Conservation (phyloP, 139 green algal species). For the Chlamydomonas urium region DNA sequence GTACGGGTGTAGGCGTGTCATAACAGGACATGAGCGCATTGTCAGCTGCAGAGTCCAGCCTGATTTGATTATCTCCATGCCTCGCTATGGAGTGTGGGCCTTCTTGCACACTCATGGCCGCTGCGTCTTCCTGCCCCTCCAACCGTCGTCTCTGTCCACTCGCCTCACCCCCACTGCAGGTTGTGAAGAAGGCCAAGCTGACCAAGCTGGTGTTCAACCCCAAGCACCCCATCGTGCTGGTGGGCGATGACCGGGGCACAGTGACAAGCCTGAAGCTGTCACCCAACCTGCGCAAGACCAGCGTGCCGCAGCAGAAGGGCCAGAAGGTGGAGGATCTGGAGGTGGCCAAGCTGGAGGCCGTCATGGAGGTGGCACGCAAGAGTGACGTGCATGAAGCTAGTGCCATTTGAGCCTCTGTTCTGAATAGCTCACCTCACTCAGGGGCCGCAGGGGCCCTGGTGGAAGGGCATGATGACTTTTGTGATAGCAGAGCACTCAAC, state of each 20-base stretch:
- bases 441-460: too few relatives aligned
- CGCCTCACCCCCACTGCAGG: conserved; percentile 16
- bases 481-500: too few relatives aligned
- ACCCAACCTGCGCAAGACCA: conserved; percentile 77
- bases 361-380: conserved; percentile 69
- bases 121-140: not conserved
- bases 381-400: conserved; percentile 33
- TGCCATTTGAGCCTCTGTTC: too few relatives aligned
- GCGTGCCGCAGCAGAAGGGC: conserved; percentile 31
- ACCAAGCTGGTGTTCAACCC: conserved; percentile 88
- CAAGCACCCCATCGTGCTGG: conserved; percentile 78
- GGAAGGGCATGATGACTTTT: too few relatives aligned
- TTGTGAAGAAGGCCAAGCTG: conserved; percentile 73
- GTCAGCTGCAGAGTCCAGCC: too few relatives aligned
- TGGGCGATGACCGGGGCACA: conserved; percentile 82
- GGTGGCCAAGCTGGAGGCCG: conserved; percentile 51
- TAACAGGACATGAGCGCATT: too few relatives aligned
- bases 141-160: not conserved
- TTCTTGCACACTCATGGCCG: too few relatives aligned
- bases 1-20: too few relatives aligned
- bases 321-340: conserved; percentile 50
- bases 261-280: conserved; percentile 86
- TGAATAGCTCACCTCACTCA: too few relatives aligned
- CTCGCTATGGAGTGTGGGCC: not conserved
- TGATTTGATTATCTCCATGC: too few relatives aligned